Evolutionary conservation across 2,329 filamentous ascomycete genomes (phyloP).

Genomic region (Cercospora nicotianae): DNA sequence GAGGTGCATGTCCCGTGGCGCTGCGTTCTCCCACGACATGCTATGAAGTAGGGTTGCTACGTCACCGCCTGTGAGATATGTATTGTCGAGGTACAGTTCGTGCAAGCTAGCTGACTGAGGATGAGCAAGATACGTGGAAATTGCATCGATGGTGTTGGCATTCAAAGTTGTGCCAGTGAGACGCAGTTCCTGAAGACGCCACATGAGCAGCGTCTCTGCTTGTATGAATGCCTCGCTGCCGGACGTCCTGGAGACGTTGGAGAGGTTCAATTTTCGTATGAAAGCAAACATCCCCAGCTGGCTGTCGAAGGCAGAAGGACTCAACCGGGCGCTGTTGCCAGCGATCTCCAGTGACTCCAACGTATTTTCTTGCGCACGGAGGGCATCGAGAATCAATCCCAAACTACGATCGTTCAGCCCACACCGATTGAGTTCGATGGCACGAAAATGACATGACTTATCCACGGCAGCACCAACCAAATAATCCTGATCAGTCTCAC

Average conservation of each 20-base stretch:
- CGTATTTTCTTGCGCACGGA: conserved; percentile 65
- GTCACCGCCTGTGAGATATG: conserved; percentile 64
- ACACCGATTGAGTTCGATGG: conserved; percentile 66
- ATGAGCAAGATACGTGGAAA: conserved; percentile 59
- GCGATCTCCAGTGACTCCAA: conserved; percentile 68
- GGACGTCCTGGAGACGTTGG: conserved; percentile 63
- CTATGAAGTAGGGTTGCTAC: conserved; percentile 65
- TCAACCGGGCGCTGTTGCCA: conserved; percentile 64
- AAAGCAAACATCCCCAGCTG: conserved; percentile 67
- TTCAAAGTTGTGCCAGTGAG: conserved; percentile 65
- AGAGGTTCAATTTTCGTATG: conserved; percentile 65
- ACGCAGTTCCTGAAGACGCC: conserved; percentile 65
- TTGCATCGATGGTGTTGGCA: conserved; percentile 62
- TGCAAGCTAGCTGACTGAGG: conserved; percentile 59
- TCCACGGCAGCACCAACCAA: conserved; percentile 68
- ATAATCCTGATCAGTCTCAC: conserved; percentile 68
- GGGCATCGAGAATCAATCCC: conserved; percentile 62
- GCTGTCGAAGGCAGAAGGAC: conserved; percentile 63
- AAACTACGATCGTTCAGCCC: conserved; percentile 59
- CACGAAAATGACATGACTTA: conserved; percentile 63
- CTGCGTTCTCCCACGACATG: conserved; percentile 51
- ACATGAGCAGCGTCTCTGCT: conserved; percentile 64
- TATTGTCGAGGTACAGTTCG: conserved; percentile 65
- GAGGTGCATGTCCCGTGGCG: conserved; percentile 60
- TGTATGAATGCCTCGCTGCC: conserved; percentile 64